Base-by-base conservation (phyloP, 768 basidiomycete genomes). In the Hypholoma fasciculare region DNA sequence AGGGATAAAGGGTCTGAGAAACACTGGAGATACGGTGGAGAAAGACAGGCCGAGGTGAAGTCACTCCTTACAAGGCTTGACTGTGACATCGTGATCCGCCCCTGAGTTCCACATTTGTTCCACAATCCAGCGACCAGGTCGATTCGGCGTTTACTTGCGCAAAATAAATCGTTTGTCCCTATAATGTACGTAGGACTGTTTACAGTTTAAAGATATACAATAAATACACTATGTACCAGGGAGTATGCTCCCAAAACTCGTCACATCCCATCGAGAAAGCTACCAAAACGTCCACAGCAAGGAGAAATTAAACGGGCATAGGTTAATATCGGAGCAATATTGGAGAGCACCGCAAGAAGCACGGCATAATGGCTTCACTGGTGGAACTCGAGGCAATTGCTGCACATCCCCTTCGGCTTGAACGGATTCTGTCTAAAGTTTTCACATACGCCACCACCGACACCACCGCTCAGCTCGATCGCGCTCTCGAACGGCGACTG, bases 401-500 rank as follows among this genome's bases (percentile, higher is more conserved):
- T 84, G 70, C 88, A 89, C 73, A 83, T 76, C 7, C 87, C 86
- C 66, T 79, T 78, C 47, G 78, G 75, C 72, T 89, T 86, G 74
- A 86, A 85, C 43, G 83, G 83, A 67, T 85, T 85, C 72, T 89
- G 86, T 65, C 81, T 82, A 70, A 89, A 88, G 47, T 79, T 75
- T 20, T 60, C 67, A 64, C 89, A 88, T 56, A 23, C 52, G 49
- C 49, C 52, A 17, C 43, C 57, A 20, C n/a, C n/a, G n/a, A 17
- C 60, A 50, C 51, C 57, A 39, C 27, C 50, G 53, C 61, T 56
- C 34, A 82, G 68, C 60, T 89, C 86, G 30, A 74, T 72, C 39
- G 79, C 75, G 64, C 86, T 88, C 63, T 89, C 87, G 59, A 90
- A 90, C 20, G 88, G 86, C 48, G 87, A 87, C 37, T 74, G 71